These are phyloP conservation scores for Myxozyma nipponensis DNA, from an alignment of 805 yeast species.

Conservation along the genomic window DNA sequence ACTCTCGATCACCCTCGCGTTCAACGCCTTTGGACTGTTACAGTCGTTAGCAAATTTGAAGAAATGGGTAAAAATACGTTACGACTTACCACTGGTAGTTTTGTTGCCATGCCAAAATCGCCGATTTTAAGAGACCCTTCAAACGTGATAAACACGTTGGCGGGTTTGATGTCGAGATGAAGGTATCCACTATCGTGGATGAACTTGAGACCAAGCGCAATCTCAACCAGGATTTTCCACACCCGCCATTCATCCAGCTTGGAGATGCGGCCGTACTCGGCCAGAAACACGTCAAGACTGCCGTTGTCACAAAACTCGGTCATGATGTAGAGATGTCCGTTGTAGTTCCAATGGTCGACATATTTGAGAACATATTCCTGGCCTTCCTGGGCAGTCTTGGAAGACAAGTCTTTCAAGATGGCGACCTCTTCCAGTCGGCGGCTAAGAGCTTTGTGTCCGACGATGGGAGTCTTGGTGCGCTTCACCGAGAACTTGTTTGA, in stretches of 20 bases:
- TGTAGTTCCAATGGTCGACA: constrained; percentile 77
- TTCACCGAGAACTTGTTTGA: constrained; percentile 70
- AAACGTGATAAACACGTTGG: constrained; percentile 88
- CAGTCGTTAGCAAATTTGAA: constrained; percentile 1
- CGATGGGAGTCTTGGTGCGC: constrained; percentile 66
- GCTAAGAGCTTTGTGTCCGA: constrained; percentile 55
- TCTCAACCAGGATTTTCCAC: constrained; percentile 91
- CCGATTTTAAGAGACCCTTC: constrained; percentile 94
- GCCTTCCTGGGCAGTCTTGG: constrained; percentile 51
- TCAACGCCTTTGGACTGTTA: constrained; percentile 51
- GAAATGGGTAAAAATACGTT: constrained; percentile 38
- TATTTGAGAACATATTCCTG: constrained; percentile 73
- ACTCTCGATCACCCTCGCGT: constrained; percentile 95
- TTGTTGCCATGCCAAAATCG: constrained; percentile 92
- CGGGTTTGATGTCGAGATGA: constrained; percentile 92
- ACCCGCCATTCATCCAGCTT: constrained; percentile 94
- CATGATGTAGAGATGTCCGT: constrained; percentile 78
- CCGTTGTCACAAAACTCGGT: constrained; percentile 96
- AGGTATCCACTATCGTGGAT: constrained; percentile 73
- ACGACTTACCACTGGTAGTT: constrained; percentile 51
- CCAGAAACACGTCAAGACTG: constrained; percentile 72
- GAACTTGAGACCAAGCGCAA: constrained; percentile 71
- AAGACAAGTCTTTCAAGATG: constrained; percentile 41
- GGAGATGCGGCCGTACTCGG: constrained; percentile 69
- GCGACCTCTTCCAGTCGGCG: constrained; percentile 74